phyloP scores from a whole-genome alignment of 2,329 filamentous ascomycete species.

The Hymenoscyphus fructigenus region DNA sequence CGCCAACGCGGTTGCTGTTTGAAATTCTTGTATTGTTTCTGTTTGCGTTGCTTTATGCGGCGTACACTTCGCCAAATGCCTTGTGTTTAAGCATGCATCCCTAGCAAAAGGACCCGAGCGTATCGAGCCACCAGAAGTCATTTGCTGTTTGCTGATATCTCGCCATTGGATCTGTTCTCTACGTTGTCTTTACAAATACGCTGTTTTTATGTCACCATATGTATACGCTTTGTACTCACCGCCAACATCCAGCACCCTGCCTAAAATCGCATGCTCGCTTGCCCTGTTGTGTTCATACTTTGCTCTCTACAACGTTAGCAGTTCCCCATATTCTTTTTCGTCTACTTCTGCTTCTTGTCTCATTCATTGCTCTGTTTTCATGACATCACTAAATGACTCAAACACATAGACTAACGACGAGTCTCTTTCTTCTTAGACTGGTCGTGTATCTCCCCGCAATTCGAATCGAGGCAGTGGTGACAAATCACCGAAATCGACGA shows the following conservation, averaged over 20 bases:
- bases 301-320: conserved; percentile 3
- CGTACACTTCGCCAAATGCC: conserved; percentile 8
- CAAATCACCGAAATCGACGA: conserved; percentile 43
- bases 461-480: conserved; percentile 19
- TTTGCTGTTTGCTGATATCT: conserved; percentile 6
- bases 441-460: conserved; percentile 30
- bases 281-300: neutral
- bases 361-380: neutral
- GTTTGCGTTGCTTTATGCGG: conserved; percentile 7
- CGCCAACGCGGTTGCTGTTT: conserved; percentile 20
- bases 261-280: neutral
- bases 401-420: neutral
- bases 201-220: neutral
- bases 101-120: neutral
- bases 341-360: neutral
- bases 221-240: neutral
- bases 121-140: conserved; percentile 7
- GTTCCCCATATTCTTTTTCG: neutral
- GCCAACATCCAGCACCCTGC: neutral
- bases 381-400: neutral
- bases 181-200: neutral
- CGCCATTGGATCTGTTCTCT: neutral
- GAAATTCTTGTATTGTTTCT: conserved; percentile 14
- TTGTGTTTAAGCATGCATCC: conserved; percentile 19
- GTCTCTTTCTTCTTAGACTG: conserved; percentile 18